A percentile compares a stretch with the other conserved stretches of the same genome.
These are phyloP conservation scores for Limonium bicolor DNA, from an alignment of 148 eudicot genomes.

Conservation along the genomic window DNA sequence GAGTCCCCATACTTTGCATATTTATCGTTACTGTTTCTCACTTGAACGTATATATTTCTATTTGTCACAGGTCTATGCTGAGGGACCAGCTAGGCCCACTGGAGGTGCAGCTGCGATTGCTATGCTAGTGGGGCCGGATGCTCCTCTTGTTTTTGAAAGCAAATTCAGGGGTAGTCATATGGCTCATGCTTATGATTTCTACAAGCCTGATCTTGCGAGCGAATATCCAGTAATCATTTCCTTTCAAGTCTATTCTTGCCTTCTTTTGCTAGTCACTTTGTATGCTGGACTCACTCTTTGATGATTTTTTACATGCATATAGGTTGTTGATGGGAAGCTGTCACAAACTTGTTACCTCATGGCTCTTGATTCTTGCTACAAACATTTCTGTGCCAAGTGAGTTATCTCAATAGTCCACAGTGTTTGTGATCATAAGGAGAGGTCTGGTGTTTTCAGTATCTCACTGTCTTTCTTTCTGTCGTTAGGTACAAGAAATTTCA, in stretches of 20 bases:
- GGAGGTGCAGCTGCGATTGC: conserved; percentile 98
- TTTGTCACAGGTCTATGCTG: conserved; percentile 77
- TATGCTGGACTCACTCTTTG: not conserved
- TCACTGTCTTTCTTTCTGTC: conserved; percentile 1
- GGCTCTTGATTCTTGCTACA: conserved; percentile 97
- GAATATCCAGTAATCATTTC: conserved; percentile 79
- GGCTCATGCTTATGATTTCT: conserved; percentile 94
- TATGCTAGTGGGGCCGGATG: conserved; percentile 95
- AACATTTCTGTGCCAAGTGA: conserved; percentile 56
- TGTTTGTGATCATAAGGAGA: not conserved
- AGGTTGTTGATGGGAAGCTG: conserved; percentile 99
- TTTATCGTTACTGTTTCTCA: too few relatives aligned
- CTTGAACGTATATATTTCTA: too few relatives aligned
- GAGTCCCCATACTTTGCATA: too few relatives aligned
- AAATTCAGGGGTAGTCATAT: conserved; percentile 86
- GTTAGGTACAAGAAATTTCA: conserved; percentile 76
- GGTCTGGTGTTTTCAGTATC: not conserved
- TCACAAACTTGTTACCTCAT: conserved; percentile 96
- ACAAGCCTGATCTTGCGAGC: conserved; percentile 96
- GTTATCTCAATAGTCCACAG: conserved; percentile 8
- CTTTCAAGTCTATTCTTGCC: not conserved
- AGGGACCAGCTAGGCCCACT: conserved; percentile 95
- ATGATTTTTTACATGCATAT: conserved; percentile 4
- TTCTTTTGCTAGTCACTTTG: not conserved
- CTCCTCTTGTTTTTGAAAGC: conserved; percentile 90